Conservation (phyloP, 192 early-diverging fungal genomes). For the Backusella mclennaniae region DNA sequence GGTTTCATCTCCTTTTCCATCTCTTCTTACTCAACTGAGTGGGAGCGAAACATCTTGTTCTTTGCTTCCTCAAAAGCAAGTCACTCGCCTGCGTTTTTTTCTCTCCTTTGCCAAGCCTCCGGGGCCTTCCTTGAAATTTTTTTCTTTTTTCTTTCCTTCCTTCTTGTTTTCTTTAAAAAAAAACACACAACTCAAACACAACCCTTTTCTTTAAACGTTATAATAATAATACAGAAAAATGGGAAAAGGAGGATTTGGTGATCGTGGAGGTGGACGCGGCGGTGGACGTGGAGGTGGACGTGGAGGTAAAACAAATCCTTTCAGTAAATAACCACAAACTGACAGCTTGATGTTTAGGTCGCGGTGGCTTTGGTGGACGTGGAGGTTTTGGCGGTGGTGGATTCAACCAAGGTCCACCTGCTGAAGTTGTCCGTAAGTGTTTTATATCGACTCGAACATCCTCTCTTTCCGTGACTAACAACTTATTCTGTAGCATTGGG, state of each 20-base stretch:
- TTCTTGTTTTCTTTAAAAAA: background rate
- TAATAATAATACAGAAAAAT: constrained; percentile 14
- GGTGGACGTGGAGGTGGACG: constrained; percentile 16
- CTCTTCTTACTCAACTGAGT: background rate
- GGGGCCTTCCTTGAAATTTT: background rate
- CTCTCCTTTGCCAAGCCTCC: background rate
- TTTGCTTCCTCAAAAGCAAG: background rate
- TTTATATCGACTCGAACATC: background rate
- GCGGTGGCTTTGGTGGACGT: constrained; percentile 3
- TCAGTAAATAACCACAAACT: background rate
- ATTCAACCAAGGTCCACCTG: constrained; percentile 31
- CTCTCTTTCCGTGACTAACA: background rate
- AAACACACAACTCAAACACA: background rate
- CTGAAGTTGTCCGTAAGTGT: constrained; percentile 38
- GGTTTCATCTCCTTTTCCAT: background rate
- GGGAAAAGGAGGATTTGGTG: constrained; percentile 34
- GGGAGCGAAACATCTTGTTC: background rate
- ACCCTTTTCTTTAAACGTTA: constrained; percentile 11
- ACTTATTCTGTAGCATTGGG: constrained; percentile 71
- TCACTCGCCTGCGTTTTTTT: background rate
- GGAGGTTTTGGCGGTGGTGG: constrained; percentile 25
- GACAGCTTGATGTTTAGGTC: constrained; percentile 3
- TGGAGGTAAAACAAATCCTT: constrained; percentile 4
- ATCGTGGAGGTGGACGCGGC: constrained; percentile 29
- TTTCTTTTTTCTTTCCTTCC: background rate